These are phyloP conservation scores for Gynostemma pentaphyllum DNA, from an alignment of 306 rosid species.

Conservation along the genomic window DNA sequence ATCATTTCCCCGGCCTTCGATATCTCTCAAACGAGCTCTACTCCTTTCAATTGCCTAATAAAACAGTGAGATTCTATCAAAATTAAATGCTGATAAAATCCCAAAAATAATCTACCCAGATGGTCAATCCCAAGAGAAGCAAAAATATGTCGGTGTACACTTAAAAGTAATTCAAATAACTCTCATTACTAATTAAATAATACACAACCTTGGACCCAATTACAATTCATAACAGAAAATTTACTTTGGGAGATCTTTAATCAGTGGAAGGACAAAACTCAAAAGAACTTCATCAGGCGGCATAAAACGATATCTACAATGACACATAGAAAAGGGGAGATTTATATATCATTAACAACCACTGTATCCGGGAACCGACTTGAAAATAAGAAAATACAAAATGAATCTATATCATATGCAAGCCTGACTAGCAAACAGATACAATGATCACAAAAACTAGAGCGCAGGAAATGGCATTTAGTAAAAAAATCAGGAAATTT, in stretches of 20 bases:
- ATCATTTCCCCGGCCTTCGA: conserved; percentile 27
- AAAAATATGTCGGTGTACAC: neutral
- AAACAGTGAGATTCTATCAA: neutral
- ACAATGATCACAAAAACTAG: neutral
- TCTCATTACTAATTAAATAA: too few species aligned
- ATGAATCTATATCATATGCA: neutral
- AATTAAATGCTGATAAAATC: neutral
- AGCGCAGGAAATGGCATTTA: neutral
- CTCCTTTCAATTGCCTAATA: conserved; percentile 70
- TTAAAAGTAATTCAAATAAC: neutral
- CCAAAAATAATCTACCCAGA: neutral
- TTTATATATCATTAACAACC: neutral
- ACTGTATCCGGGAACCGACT: neutral
- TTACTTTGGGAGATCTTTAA: neutral
- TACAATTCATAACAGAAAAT: neutral
- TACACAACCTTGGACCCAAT: neutral
- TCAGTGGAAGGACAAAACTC: neutral
- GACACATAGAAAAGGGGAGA: neutral
- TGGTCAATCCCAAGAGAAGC: neutral
- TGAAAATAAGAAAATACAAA: neutral
- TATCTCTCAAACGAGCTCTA: conserved; percentile 36
- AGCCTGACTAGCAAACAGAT: neutral
- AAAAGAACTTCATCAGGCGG: neutral
- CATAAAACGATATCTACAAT: neutral
- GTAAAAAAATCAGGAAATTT: neutral